Conservation (phyloP, 2,329 filamentous ascomycete genomes). For the Aspergillus sp. region DNA sequence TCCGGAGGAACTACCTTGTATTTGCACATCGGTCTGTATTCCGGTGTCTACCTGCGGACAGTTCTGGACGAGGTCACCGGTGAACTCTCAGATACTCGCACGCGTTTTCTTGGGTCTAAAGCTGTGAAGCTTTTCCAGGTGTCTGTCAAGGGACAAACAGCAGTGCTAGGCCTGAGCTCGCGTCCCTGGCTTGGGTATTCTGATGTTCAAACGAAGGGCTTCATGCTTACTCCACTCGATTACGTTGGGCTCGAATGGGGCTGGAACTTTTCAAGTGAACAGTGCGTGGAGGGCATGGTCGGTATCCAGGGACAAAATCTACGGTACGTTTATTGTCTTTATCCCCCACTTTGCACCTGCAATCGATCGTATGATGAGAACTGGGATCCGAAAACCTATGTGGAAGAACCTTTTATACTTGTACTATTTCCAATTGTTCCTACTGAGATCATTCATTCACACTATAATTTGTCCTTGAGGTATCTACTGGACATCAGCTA, state of each 20-base stretch:
- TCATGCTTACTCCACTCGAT: slow-evolving; percentile 88
- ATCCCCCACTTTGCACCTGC: slow-evolving; percentile 18
- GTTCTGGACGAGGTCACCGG: slow-evolving; percentile 94
- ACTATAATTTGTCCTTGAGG: not conserved
- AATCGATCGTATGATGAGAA: slow-evolving; percentile 53
- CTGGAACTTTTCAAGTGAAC: slow-evolving; percentile 95
- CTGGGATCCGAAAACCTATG: slow-evolving; percentile 41
- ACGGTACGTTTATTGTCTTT: slow-evolving; percentile 60
- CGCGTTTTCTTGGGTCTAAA: slow-evolving; percentile 90
- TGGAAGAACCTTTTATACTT: slow-evolving; percentile 50
- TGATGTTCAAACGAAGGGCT: slow-evolving; percentile 80
- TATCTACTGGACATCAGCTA: slow-evolving; percentile 2
- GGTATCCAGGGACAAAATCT: slow-evolving; percentile 87
- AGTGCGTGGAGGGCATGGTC: slow-evolving; percentile 91
- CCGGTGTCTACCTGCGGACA: slow-evolving; percentile 92
- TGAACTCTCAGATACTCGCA: slow-evolving; percentile 90
- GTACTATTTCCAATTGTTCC: slow-evolving; percentile 82
- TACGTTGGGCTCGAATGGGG: slow-evolving; percentile 88
- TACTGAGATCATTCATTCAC: slow-evolving; percentile 65
- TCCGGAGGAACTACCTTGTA: slow-evolving; percentile 87
- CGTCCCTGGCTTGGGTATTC: slow-evolving; percentile 96
- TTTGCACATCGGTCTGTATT: slow-evolving; percentile 92
- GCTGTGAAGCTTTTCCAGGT: slow-evolving; percentile 88
- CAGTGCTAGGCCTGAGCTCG: slow-evolving; percentile 86
- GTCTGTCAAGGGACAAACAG: slow-evolving; percentile 79